Conservation (phyloP, 192 early-diverging fungal genomes). For the Coemansia sp. region DNA sequence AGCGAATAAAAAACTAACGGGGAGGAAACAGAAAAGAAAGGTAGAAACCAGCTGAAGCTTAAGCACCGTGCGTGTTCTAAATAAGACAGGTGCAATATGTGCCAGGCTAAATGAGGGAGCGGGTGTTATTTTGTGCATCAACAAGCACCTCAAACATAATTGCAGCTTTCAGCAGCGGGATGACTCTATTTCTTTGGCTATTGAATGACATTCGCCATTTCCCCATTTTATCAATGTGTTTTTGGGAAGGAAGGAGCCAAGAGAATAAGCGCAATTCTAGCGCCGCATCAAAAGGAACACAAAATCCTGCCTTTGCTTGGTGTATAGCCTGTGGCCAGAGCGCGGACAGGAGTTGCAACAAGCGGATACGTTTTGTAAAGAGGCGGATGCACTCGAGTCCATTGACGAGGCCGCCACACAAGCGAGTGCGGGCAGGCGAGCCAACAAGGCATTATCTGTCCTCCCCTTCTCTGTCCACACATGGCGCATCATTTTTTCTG, state of each 20-base stretch:
- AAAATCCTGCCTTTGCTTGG: too few species aligned
- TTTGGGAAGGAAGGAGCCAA: neutral
- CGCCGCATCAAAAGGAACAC: neutral
- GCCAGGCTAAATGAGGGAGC: neutral
- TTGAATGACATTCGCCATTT: neutral
- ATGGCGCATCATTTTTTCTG: conserved; percentile 3
- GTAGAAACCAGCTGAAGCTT: neutral
- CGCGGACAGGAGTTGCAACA: neutral
- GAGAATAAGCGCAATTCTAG: neutral
- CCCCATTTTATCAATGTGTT: neutral
- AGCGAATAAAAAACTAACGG: neutral
- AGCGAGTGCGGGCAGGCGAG: neutral
- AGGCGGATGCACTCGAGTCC: neutral
- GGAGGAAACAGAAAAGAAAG: neutral
- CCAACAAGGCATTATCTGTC: neutral
- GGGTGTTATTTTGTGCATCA: neutral
- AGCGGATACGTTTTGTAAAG: neutral
- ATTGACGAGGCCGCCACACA: conserved; percentile 10
- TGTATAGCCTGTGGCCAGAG: neutral
- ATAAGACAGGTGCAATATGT: neutral
- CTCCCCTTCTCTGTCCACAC: neutral
- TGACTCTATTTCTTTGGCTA: neutral
- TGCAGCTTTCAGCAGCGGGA: neutral
- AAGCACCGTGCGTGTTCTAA: neutral
- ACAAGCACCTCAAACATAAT: neutral